Base-by-base conservation (phyloP, 129 eudicot species). In the Artemisia annua region DNA sequence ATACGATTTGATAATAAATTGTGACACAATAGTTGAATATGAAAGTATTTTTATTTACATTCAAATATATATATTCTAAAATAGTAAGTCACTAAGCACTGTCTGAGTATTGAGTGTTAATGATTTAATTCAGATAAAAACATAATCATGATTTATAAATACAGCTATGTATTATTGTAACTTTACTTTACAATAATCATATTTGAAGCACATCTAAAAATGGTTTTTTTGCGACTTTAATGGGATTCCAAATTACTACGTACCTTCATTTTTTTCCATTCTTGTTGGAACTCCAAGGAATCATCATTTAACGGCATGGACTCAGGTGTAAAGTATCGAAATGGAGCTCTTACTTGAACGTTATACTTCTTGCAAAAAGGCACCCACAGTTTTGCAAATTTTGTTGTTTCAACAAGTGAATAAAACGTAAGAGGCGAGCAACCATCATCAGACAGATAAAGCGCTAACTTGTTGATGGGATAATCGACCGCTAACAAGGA, bases 331-430 rank as follows among this genome's bases (percentile, higher is more conserved):
- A 85, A 85, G 70, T 79, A 85, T 68, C 80, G 80, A 52, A 82
- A 85, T 1, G 89, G 89, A 57, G 89, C 89, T 75, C 89, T 78
- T 3, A 76, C 69, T 64, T 65, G 79, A 63, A 85, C 70, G 17
- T 72, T 73, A 58, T 82, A 79, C 74, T 85, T 85, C 56, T 82
- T 75, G 67, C 89, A 85, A 62, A 85, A 85, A 15, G 89, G 86
- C 46, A 85, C 82, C 89, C 89, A 85, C 68, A 67, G 60, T 53
- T 76, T 75, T 43, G 84, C 89, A 58, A 79, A 85, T 9, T 85
- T 72, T 8, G 73, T 71, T 43, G 89, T 63, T 56, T 85, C 89
- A 3, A 79, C 59, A 20, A 85, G 86, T 13, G 89, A 66, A 48
- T 67, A 85, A 10, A 48, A 75, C 2, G 80, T 78, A n/a, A 81